Conservation (phyloP, 2,329 filamentous ascomycete species). For the Aspergillus fumigatus region DNA sequence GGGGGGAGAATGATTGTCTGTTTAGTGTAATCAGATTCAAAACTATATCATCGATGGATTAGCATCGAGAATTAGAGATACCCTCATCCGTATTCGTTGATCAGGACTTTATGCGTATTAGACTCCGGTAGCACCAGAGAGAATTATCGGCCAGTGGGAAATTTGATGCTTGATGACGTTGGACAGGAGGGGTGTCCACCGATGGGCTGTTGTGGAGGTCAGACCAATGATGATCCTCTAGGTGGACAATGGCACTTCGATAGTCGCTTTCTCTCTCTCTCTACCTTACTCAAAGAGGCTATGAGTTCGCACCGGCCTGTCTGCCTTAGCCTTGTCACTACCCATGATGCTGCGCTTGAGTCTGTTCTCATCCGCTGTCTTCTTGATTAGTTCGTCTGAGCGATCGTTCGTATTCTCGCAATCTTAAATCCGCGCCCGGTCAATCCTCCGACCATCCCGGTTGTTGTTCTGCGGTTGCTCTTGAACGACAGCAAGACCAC, state of each 20-base stretch:
- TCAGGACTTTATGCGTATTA: background rate
- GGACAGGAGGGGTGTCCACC: slow-evolving; percentile 1
- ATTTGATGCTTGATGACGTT: slow-evolving; percentile 15
- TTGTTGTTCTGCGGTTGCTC: background rate
- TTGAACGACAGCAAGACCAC: background rate
- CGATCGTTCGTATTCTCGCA: slow-evolving; percentile 6
- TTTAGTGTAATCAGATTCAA: background rate
- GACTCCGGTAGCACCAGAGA: background rate
- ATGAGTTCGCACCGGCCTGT: background rate
- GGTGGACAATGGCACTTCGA: background rate
- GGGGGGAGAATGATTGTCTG: background rate
- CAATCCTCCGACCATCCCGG: background rate
- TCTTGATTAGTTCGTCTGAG: slow-evolving; percentile 7
- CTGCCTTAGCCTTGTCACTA: background rate
- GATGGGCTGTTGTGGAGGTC: background rate
- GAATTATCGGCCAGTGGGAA: background rate
- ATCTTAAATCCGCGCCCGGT: background rate
- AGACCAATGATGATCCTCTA: slow-evolving; percentile 3
- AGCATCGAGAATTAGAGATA: background rate
- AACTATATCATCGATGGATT: background rate
- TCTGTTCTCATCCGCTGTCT: background rate
- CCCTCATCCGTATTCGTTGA: background rate
- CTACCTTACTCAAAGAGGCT: background rate
- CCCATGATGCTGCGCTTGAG: slow-evolving; percentile 11
- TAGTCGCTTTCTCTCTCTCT: background rate